phyloP scores from a whole-genome alignment of 2,329 filamentous ascomycete genomes.

The Alternaria ventricosa region DNA sequence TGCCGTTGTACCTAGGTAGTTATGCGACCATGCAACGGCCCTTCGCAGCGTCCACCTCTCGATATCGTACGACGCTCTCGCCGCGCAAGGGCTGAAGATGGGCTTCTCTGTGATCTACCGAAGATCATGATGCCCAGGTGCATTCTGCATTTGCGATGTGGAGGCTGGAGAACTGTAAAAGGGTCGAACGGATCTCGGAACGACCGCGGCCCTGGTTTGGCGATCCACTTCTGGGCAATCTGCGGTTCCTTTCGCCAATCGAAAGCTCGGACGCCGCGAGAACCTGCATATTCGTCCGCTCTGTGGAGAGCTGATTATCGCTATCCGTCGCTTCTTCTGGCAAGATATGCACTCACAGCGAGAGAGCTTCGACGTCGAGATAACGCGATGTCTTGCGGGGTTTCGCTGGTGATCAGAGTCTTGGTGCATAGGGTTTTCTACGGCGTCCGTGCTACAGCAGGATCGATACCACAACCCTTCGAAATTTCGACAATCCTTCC shows the following conservation, averaged over 20 bases:
- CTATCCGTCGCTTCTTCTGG: background rate
- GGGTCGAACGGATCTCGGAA: background rate
- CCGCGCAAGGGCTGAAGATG: background rate
- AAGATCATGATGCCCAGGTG: background rate
- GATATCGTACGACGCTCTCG: background rate
- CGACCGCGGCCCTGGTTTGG: constrained; percentile 12
- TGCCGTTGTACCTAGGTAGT: background rate
- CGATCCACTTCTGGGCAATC: constrained; percentile 18
- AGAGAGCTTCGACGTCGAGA: background rate
- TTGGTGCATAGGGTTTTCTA: background rate
- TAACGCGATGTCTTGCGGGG: background rate
- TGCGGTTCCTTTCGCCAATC: constrained; percentile 28
- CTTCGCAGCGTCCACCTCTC: background rate
- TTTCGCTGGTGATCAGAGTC: background rate
- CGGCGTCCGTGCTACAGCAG: background rate
- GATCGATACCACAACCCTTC: background rate
- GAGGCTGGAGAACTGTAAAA: constrained; percentile 11
- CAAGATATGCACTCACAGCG: background rate
- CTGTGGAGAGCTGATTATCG: constrained; percentile 23
- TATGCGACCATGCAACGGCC: background rate
- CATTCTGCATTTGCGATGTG: background rate
- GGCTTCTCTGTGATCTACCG: background rate
- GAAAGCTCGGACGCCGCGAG: constrained; percentile 19
- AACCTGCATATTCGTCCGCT: constrained; percentile 12
- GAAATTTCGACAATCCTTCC: background rate